Evolutionary conservation across 2,329 filamentous ascomycete genomes (phyloP).

Genomic region (Zasmidium angulare): DNA sequence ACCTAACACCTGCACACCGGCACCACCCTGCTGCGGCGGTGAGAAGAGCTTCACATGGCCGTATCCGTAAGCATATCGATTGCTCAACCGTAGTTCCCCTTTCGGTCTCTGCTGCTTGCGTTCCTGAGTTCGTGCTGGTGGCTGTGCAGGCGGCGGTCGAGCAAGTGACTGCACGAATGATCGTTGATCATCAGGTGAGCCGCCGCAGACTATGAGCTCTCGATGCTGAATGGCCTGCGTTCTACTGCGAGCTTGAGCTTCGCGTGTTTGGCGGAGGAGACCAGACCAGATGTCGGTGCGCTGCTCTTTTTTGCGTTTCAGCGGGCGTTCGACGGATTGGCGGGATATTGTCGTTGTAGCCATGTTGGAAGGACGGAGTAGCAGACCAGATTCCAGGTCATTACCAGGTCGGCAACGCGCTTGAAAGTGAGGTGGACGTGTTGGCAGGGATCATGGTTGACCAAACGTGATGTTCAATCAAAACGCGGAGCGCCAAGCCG

Average conservation of each 20-base stretch:
- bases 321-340: slow-evolving; percentile 11
- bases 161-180: slow-evolving; percentile 28
- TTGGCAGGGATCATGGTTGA: neutral
- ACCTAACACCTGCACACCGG: slow-evolving; percentile 27
- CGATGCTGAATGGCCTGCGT: slow-evolving; percentile 33
- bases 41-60: slow-evolving; percentile 35
- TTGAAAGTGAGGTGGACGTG: neutral
- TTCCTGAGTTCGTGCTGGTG: slow-evolving; percentile 25
- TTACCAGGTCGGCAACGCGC: too few relatives aligned
- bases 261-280: slow-evolving; percentile 35
- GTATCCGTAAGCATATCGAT: slow-evolving; percentile 36
- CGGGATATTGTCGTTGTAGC: slow-evolving; percentile 20
- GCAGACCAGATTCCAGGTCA: neutral
- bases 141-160: slow-evolving; percentile 30
- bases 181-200: slow-evolving; percentile 33
- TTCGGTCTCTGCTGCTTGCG: slow-evolving; percentile 23
- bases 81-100: slow-evolving; percentile 34
- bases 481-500: slow-evolving; percentile 7
- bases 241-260: slow-evolving; percentile 36
- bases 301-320: slow-evolving; percentile 27
- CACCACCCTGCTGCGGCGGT: slow-evolving; percentile 27
- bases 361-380: slow-evolving; percentile 8
- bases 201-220: slow-evolving; percentile 33
- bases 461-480: too few relatives aligned
- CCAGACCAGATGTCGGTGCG: slow-evolving; percentile 36